Conservation (phyloP, 2,329 filamentous ascomycete genomes). For the Fusarium coffeatum region DNA sequence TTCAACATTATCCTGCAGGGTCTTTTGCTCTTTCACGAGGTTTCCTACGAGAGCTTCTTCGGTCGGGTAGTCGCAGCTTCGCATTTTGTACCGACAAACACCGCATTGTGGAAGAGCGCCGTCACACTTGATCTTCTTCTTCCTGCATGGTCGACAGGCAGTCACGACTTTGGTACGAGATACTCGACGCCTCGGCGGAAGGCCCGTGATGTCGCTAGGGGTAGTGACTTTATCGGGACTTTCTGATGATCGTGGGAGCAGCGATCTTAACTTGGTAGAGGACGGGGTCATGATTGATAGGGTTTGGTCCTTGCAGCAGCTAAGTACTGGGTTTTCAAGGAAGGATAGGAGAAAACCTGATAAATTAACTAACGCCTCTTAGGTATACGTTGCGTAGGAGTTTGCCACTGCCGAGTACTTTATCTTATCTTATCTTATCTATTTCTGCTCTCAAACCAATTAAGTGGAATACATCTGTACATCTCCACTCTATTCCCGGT, state of each 20-base stretch:
- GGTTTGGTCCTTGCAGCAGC: fast-evolving
- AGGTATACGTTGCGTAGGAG: no score
- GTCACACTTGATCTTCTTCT: neutral
- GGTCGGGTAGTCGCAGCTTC: fast-evolving
- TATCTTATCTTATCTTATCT: no score
- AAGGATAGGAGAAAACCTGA: no score
- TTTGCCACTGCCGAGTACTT: no score
- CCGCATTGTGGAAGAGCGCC: neutral
- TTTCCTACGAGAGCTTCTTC: fast-evolving
- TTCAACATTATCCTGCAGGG: neutral
- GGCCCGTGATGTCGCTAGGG: neutral
- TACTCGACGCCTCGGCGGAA: neutral
- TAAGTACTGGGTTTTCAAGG: no score
- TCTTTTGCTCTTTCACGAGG: fast-evolving
- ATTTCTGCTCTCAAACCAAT: no score
- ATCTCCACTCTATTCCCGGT: no score
- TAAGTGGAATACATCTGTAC: no score
- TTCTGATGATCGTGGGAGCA: neutral
- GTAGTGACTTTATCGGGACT: no score
- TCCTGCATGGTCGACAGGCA: neutral
- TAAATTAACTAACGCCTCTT: no score
- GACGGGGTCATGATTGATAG: neutral
- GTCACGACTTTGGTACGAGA: neutral
- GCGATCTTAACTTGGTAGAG: neutral
- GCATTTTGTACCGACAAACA: fast-evolving